Conservation (phyloP, 2,329 filamentous ascomycete genomes). For the Cercospora berteroae region DNA sequence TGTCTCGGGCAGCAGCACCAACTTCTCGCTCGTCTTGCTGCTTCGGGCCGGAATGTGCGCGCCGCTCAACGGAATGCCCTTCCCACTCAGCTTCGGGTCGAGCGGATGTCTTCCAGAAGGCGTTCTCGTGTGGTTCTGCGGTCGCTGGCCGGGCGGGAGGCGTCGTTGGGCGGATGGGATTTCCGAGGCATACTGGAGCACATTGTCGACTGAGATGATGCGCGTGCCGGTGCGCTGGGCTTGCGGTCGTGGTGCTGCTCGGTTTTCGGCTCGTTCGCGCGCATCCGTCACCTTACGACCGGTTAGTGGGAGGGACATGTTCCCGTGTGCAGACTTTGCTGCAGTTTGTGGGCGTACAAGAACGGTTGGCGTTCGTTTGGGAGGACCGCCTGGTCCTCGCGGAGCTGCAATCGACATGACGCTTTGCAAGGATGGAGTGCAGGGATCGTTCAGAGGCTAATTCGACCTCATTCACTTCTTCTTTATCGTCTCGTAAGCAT, state of each 20-base stretch:
- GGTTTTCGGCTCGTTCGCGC: conserved; percentile 19
- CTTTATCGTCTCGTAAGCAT: neutral
- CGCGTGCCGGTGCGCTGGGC: conserved; percentile 52
- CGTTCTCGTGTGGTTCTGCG: conserved; percentile 49
- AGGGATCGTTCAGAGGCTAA: neutral
- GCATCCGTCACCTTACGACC: conserved; percentile 27
- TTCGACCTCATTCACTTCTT: neutral
- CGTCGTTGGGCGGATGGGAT: conserved; percentile 93
- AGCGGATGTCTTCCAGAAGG: conserved; percentile 53
- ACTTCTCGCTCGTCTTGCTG: conserved; percentile 91
- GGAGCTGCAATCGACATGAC: conserved; percentile 23
- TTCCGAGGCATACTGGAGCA: conserved; percentile 89
- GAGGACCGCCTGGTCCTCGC: conserved; percentile 11
- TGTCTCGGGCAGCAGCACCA: conserved; percentile 90
- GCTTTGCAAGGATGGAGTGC: neutral
- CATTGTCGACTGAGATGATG: conserved; percentile 86
- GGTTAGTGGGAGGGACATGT: conserved; percentile 21
- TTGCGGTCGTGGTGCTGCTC: conserved; percentile 24
- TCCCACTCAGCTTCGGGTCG: conserved; percentile 56
- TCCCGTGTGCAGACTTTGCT: neutral
- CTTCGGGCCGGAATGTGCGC: conserved; percentile 73
- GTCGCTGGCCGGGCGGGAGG: conserved; percentile 59
- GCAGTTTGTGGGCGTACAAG: conserved; percentile 16
- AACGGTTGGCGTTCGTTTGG: conserved; percentile 25
- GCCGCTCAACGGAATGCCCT: conserved; percentile 42